Evolutionary conservation across 257 asterid species (phyloP).

Genomic region (Nicotiana tomentosiformis): DNA sequence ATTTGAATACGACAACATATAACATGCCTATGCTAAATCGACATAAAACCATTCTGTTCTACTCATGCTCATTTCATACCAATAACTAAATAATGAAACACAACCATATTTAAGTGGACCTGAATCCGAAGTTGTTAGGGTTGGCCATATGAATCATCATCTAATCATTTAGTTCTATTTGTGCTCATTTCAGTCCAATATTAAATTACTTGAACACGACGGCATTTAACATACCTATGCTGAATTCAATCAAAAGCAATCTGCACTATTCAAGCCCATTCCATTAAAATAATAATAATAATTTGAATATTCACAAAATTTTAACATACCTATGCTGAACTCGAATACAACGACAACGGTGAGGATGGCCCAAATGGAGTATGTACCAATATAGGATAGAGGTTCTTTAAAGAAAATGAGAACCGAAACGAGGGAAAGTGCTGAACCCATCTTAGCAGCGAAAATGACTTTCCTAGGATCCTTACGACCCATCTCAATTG

Average conservation of each 20-base stretch:
- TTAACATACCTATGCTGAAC: slow-evolving; percentile 23
- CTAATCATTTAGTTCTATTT: not conserved
- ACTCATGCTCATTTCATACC: no score
- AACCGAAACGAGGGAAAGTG: slow-evolving; percentile 54
- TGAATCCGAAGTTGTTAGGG: slow-evolving; percentile 25
- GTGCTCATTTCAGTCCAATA: slow-evolving; percentile 29
- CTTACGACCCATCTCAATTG: slow-evolving; percentile 48
- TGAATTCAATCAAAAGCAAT: not conserved
- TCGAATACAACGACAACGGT: slow-evolving; percentile 28
- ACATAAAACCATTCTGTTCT: not conserved
- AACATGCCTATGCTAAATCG: not conserved
- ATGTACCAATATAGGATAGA: slow-evolving; percentile 34
- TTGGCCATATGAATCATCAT: not conserved
- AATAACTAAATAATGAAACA: no score
- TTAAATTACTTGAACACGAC: slow-evolving; percentile 27
- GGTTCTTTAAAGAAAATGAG: slow-evolving; percentile 62
- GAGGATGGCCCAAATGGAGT: slow-evolving; percentile 72
- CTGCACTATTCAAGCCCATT: not conserved
- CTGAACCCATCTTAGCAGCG: slow-evolving; percentile 53
- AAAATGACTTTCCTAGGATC: slow-evolving; percentile 66
- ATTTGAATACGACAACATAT: not conserved
- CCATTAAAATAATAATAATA: not conserved
- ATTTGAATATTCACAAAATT: not conserved
- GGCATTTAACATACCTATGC: slow-evolving; percentile 10
- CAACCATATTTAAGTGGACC: not conserved